Conservation (phyloP, 2,329 filamentous ascomycete genomes). For the Metarhizium humberi region DNA sequence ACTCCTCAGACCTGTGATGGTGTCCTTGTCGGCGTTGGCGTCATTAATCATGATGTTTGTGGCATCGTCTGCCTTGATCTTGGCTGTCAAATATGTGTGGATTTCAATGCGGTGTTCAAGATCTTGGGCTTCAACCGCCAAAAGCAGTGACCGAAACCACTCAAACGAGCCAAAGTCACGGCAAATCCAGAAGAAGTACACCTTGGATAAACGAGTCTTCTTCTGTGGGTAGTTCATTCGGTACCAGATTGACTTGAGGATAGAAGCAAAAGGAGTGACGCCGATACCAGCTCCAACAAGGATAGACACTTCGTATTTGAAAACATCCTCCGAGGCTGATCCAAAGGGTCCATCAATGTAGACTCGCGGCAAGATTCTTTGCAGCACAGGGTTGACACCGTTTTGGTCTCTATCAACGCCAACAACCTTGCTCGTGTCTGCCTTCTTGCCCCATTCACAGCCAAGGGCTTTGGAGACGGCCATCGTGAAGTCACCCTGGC, state of each 20-base stretch:
- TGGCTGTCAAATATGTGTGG: slow-evolving; percentile 79
- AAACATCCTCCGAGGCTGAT: slow-evolving; percentile 78
- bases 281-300: slow-evolving; percentile 78
- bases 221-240: slow-evolving; percentile 80
- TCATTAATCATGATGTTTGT: slow-evolving; percentile 93
- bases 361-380: slow-evolving; percentile 65
- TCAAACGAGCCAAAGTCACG: slow-evolving; percentile 81
- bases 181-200: slow-evolving; percentile 92
- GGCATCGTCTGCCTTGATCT: slow-evolving; percentile 77
- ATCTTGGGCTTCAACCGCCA: slow-evolving; percentile 82
- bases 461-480: slow-evolving; percentile 61
- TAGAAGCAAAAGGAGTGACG: slow-evolving; percentile 79
- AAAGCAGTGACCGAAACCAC: slow-evolving; percentile 77
- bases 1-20: slow-evolving; percentile 72
- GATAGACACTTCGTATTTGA: slow-evolving; percentile 75
- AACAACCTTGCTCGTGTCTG: slow-evolving; percentile 55
- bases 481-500: slow-evolving; percentile 74
- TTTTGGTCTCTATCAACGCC: slow-evolving; percentile 53
- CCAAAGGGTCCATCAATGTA: slow-evolving; percentile 83
- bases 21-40: slow-evolving; percentile 73
- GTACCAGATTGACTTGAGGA: slow-evolving; percentile 89
- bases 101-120: slow-evolving; percentile 79
- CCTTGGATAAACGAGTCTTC: slow-evolving; percentile 70
- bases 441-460: slow-evolving; percentile 56
- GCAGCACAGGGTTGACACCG: slow-evolving; percentile 57